A percentile compares a stretch with the other conserved stretches of the same genome.
phyloP scores from a whole-genome alignment of 179 eudicot species.

The Vitellaria paradoxa region DNA sequence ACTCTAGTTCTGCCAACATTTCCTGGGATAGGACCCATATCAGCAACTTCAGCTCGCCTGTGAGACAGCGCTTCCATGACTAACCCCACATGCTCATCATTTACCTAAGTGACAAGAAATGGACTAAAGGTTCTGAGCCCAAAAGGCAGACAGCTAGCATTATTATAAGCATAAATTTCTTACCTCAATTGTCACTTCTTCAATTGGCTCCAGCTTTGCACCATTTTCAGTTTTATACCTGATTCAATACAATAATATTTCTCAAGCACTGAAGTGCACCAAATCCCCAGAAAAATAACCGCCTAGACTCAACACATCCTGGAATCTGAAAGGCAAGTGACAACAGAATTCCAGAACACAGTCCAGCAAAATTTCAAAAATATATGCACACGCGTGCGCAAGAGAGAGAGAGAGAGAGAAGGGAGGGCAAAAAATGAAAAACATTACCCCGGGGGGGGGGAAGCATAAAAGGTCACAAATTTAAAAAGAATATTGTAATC shows the following conservation, averaged over 20 bases:
- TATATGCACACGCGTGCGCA: background rate
- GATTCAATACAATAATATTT: conserved; percentile 18
- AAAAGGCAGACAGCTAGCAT: background rate
- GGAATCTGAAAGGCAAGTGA: background rate
- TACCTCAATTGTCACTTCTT: conserved; percentile 99
- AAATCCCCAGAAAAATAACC: background rate
- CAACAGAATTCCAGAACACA: background rate
- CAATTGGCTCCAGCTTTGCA: conserved; percentile 86
- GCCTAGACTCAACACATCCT: background rate
- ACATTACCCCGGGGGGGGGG: background rate
- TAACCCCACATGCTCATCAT: conserved; percentile 91
- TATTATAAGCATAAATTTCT: background rate
- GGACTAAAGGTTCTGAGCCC: background rate
- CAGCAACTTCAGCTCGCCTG: conserved; percentile 82
- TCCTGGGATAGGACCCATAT: conserved; percentile 97
- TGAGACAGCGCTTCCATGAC: conserved; percentile 97
- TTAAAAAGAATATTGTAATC: background rate
- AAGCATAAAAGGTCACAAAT: background rate
- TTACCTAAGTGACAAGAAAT: conserved; percentile 44
- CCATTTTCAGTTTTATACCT: conserved; percentile 85
- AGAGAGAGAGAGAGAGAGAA: background rate
- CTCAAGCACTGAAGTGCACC: conserved; percentile 1
- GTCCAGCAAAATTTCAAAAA: background rate
- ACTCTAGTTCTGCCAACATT: conserved; percentile 83
- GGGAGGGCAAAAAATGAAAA: background rate